A percentile compares a stretch with the other conserved stretches of the same genome.
Conservation (phyloP, 352 stramenopile genomes). For the Phytophthora kernoviae region DNA sequence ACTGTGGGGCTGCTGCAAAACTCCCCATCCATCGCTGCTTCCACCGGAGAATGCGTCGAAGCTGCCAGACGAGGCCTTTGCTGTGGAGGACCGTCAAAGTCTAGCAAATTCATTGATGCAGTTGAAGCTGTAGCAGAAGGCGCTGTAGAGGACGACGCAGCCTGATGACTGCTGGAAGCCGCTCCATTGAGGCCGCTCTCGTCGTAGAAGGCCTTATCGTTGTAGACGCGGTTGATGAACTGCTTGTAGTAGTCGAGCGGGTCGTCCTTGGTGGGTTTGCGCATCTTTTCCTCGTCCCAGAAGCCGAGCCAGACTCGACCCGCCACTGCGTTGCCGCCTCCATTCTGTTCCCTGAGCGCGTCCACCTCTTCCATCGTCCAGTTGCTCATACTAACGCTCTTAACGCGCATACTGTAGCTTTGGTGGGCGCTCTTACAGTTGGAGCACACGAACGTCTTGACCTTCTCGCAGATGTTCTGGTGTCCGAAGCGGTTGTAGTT, state of each 20-base stretch:
- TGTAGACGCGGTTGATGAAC: conserved; percentile 87
- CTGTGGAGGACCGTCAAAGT: conserved; percentile 49
- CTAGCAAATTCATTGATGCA: conserved; percentile 53
- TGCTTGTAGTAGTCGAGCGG: conserved; percentile 87
- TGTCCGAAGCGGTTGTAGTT: conserved; percentile 92
- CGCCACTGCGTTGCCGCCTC: conserved; percentile 88
- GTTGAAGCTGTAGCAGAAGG: conserved; percentile 1
- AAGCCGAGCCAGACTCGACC: conserved; percentile 87
- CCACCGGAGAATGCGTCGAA: conserved; percentile 52
- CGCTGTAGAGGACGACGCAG: neutral
- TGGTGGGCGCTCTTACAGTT: conserved; percentile 96
- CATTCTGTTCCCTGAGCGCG: conserved; percentile 83
- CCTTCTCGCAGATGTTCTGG: conserved; percentile 92
- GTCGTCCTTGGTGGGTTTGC: conserved; percentile 75
- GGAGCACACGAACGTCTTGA: conserved; percentile 94
- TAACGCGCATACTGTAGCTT: conserved; percentile 94
- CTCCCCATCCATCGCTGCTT: conserved; percentile 34
- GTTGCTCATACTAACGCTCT: conserved; percentile 95
- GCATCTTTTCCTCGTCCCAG: conserved; percentile 76
- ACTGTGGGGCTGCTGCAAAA: conserved; percentile 28
- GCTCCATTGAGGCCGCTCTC: conserved; percentile 32
- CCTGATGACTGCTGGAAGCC: conserved; percentile 9
- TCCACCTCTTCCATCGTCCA: conserved; percentile 93
- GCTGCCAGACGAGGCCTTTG: conserved; percentile 19
- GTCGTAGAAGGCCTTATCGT: conserved; percentile 79